phyloP scores from a whole-genome alignment of 192 early-diverging fungal genomes.

The Thoreauomyces humboldtii region DNA sequence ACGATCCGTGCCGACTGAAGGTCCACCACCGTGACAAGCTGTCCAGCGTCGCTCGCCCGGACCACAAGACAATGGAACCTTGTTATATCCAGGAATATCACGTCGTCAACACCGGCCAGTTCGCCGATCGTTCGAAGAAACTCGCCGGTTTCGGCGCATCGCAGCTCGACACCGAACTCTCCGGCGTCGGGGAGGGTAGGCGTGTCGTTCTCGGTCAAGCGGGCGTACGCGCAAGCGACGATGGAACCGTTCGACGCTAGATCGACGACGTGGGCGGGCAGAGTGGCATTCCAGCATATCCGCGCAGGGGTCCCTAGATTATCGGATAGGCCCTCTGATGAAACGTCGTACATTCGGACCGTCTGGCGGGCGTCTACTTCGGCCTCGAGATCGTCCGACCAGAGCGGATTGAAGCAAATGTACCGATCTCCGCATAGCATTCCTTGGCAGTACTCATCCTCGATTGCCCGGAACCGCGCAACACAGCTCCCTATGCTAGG shows the following conservation, averaged over 20 bases:
- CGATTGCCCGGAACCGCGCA: conserved; percentile 11
- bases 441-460: conserved; percentile 22
- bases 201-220: not conserved
- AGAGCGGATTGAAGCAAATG: conserved; percentile 25
- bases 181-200: not conserved
- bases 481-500: not conserved
- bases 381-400: conserved; percentile 9
- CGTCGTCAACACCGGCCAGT: not conserved
- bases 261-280: conserved; percentile 19
- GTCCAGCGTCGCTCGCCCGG: conserved; percentile 5
- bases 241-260: conserved; percentile 13
- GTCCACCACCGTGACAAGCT: conserved; percentile 7
- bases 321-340: not conserved
- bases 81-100: conserved; percentile 16
- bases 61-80: conserved; percentile 8
- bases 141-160: not conserved
- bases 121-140: not conserved
- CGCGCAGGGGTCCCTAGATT: not conserved
- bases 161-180: conserved; percentile 14
- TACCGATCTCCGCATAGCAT: conserved; percentile 4
- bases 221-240: conserved; percentile 21
- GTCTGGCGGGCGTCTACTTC: not conserved
- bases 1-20: conserved; percentile 2
- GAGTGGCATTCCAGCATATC: conserved; percentile 2
- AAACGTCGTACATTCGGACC: conserved; percentile 18